A percentile compares a stretch with the other conserved stretches of the same genome.
Conservation (phyloP, 108 stramenopile genomes). For the Nitzschia sp. region DNA sequence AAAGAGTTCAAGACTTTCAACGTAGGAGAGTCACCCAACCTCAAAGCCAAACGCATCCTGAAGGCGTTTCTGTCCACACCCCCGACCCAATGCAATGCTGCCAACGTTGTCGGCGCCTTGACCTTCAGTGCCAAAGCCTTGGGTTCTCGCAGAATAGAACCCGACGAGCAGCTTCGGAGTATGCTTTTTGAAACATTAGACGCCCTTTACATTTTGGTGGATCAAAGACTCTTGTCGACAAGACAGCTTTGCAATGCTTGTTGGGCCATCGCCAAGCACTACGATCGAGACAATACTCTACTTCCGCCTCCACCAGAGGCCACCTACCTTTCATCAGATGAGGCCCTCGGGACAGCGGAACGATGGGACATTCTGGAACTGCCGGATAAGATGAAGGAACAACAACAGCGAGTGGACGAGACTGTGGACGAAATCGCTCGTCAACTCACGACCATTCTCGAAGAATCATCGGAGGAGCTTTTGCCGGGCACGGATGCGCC, state of each 20-base stretch:
- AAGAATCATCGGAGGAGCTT: constrained; percentile 1
- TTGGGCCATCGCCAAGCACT: constrained; percentile 79
- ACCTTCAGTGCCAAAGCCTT: constrained; percentile 71
- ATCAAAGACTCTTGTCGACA: constrained; percentile 40
- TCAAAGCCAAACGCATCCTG: constrained; percentile 49
- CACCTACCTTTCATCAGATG: constrained; percentile 7
- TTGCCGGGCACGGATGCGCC: neutral
- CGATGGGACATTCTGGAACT: neutral
- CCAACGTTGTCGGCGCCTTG: constrained; percentile 78
- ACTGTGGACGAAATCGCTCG: constrained; percentile 59
- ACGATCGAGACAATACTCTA: constrained; percentile 45
- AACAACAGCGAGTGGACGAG: constrained; percentile 36
- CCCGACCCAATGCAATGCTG: constrained; percentile 63
- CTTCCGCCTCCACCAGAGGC: constrained; percentile 16
- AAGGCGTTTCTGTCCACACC: constrained; percentile 47
- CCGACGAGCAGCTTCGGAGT: constrained; percentile 30
- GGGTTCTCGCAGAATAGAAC: constrained; percentile 13
- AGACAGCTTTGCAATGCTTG: constrained; percentile 78
- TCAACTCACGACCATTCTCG: constrained; percentile 34
- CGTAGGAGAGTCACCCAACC: constrained; percentile 11
- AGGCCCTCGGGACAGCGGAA: constrained; percentile 4
- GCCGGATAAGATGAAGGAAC: neutral
- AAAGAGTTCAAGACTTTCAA: constrained; percentile 24
- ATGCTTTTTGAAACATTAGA: constrained; percentile 49
- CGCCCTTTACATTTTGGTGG: constrained; percentile 42